phyloP scores from a whole-genome alignment of 2,329 filamentous ascomycete species.

The Verticillium nonalfalfae region DNA sequence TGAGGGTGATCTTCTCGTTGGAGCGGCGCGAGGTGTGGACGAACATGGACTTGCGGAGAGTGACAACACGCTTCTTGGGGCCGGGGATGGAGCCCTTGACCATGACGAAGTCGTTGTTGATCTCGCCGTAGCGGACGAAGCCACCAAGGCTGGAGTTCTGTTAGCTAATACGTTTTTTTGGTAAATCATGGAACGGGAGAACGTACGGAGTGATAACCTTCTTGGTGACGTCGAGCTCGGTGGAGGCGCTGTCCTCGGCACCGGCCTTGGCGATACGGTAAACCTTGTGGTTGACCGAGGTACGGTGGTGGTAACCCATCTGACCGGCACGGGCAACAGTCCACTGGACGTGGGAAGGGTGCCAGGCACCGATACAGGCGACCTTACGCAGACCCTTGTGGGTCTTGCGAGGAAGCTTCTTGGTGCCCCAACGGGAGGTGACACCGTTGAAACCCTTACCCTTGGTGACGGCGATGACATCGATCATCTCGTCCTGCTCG shows the following conservation, averaged over 20 bases:
- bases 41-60: slow-evolving; percentile 98
- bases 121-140: slow-evolving; percentile 98
- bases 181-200: background rate
- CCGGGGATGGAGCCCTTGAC: slow-evolving; percentile 97
- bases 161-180: slow-evolving; percentile 22
- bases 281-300: slow-evolving; percentile 99
- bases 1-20: slow-evolving; percentile 98
- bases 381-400: slow-evolving; percentile 99
- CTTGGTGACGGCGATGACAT: slow-evolving; percentile 99
- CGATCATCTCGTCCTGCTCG: slow-evolving; percentile 99
- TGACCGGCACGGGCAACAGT: slow-evolving; percentile 99
- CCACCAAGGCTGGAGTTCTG: slow-evolving; percentile 71
- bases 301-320: slow-evolving; percentile 99
- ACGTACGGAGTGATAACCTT: slow-evolving; percentile 99
- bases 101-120: slow-evolving; percentile 99
- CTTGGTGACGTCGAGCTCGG: slow-evolving; percentile 95
- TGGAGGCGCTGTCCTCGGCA: slow-evolving; percentile 88
- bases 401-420: slow-evolving; percentile 99
- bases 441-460: slow-evolving; percentile 98
- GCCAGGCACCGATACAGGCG: slow-evolving; percentile 99
- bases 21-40: slow-evolving; percentile 91
- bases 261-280: slow-evolving; percentile 95
- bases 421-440: slow-evolving; percentile 97
- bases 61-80: slow-evolving; percentile 99
- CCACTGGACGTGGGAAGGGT: slow-evolving; percentile 99